Evolutionary conservation across 768 basidiomycete genomes (phyloP).

Genomic region (Nidularia pulvinata): DNA sequence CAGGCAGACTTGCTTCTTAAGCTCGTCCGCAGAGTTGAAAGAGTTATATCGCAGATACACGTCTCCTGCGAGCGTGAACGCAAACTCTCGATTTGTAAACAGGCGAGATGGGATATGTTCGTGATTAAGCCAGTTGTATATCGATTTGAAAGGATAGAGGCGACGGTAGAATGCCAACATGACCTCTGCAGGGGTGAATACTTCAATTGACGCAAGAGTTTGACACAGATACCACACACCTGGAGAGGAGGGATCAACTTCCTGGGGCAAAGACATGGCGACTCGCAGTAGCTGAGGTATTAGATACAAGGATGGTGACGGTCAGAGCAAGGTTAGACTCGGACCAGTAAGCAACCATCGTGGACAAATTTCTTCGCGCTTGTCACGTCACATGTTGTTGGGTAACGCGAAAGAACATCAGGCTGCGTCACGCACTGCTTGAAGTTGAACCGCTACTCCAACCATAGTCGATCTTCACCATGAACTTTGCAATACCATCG

Average conservation of each 20-base stretch:
- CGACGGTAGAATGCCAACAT: conserved; percentile 80
- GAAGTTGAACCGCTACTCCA: too few species aligned
- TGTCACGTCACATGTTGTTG: too few species aligned
- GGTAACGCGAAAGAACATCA: too few species aligned
- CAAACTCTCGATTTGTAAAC: conserved; percentile 94
- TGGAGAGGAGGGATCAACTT: conserved; percentile 14
- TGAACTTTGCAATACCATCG: too few species aligned
- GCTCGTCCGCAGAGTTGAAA: conserved; percentile 81
- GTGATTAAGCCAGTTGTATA: conserved; percentile 96
- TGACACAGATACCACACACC: conserved; percentile 7
- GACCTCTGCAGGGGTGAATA: conserved; percentile 26
- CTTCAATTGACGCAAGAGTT: neutral
- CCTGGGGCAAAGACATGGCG: conserved; percentile 1
- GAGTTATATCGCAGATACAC: conserved; percentile 96
- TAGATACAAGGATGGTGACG: too few species aligned
- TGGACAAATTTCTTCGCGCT: too few species aligned
- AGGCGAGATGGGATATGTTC: conserved; percentile 76
- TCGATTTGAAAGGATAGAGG: conserved; percentile 92
- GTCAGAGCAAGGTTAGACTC: too few species aligned
- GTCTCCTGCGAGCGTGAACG: conserved; percentile 90
- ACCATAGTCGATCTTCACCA: too few species aligned
- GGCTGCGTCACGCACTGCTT: too few species aligned
- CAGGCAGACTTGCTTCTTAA: conserved; percentile 86
- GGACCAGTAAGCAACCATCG: too few species aligned
- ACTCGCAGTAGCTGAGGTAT: too few species aligned